phyloP scores from a whole-genome alignment of 805 yeast species.

The Kazachstania martiniae region DNA sequence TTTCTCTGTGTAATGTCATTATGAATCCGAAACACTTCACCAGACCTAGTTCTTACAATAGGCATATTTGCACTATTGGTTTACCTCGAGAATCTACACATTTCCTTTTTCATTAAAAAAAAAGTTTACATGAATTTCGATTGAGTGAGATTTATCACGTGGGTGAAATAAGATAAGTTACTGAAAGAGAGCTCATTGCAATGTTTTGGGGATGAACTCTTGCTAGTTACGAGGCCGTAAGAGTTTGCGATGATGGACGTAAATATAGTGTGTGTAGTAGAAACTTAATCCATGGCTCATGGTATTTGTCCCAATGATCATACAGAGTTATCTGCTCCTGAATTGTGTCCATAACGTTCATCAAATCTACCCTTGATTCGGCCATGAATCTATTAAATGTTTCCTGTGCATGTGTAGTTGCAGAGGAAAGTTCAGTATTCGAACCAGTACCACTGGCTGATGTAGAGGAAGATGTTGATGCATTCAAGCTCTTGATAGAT shows the following conservation, averaged over 20 bases:
- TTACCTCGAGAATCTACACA: too few species aligned
- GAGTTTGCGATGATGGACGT: slow-evolving; percentile 5
- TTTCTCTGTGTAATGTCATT: too few species aligned
- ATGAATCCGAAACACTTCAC: too few species aligned
- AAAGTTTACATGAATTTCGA: too few species aligned
- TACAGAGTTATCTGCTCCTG: slow-evolving; percentile 78
- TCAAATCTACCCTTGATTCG: slow-evolving; percentile 63
- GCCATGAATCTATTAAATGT: slow-evolving; percentile 44
- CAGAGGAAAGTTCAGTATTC: background rate
- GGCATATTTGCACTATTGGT: too few species aligned
- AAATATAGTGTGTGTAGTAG: slow-evolving; percentile 25
- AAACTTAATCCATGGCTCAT: slow-evolving; percentile 46
- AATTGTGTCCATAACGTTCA: slow-evolving; percentile 67
- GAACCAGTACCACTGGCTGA: slow-evolving; percentile 12
- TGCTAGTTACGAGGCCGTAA: background rate
- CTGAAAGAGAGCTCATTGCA: too few species aligned
- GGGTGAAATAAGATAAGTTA: too few species aligned
- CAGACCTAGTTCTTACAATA: too few species aligned
- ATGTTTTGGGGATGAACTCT: too few species aligned
- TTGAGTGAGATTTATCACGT: too few species aligned
- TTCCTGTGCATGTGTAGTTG: slow-evolving; percentile 10
- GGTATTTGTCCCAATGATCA: slow-evolving; percentile 79
- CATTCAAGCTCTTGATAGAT: slow-evolving; percentile 1
- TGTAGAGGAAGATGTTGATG: background rate
- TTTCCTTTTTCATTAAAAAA: too few species aligned